These are phyloP conservation scores for Scenedesmus sp. DNA, from an alignment of 163 green algal species.

Conservation along the genomic window DNA sequence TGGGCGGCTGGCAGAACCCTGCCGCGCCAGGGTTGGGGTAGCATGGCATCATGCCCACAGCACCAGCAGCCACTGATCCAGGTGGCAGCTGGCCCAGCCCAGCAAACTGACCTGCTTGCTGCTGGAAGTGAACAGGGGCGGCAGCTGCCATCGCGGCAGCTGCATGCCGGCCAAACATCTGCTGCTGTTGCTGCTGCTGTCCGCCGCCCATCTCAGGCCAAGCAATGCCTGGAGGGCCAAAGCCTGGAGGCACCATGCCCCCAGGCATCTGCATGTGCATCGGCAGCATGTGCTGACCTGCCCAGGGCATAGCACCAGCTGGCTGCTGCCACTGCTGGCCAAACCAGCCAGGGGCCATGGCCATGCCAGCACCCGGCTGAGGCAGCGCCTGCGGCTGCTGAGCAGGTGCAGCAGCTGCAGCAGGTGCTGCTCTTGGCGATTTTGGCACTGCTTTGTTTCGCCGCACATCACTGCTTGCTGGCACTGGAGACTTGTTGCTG, in stretches of 20 bases:
- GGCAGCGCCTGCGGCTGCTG: background rate
- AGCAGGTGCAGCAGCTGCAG: background rate
- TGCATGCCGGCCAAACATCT: slow-evolving; percentile 25
- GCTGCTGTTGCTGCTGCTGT: background rate
- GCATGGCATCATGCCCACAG: background rate
- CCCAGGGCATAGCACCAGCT: background rate
- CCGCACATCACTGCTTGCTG: background rate
- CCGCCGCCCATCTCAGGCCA: background rate
- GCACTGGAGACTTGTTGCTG: background rate
- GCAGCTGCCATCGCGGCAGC: slow-evolving; percentile 31
- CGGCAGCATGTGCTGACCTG: background rate
- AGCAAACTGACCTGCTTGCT: background rate
- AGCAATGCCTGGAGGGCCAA: background rate
- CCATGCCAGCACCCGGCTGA: background rate
- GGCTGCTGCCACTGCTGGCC: slow-evolving; percentile 17
- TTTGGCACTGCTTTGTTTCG: background rate
- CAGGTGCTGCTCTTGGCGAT: background rate
- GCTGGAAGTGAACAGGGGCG: background rate
- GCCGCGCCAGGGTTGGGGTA: background rate
- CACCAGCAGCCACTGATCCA: background rate
- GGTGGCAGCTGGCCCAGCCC: background rate
- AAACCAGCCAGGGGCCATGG: background rate
- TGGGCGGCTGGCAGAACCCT: background rate
- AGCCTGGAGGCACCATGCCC: background rate
- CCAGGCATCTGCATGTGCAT: background rate